Percentiles rank a stretch among this genome's conserved stretches.
Evolutionary conservation across 169 alveolate genomes (phyloP).

Genomic region (Plasmodium berghei): DNA sequence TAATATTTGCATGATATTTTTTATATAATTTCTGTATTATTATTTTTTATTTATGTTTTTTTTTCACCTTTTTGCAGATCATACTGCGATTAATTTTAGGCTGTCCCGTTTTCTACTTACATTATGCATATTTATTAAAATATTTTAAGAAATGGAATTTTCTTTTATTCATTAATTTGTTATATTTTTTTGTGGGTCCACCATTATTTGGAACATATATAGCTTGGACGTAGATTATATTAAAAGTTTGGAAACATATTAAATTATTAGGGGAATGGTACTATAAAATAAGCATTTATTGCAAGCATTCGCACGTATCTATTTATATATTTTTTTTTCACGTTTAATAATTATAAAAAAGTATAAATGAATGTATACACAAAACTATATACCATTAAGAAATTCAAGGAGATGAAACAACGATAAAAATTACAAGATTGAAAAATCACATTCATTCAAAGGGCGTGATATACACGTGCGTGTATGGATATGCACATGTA

Average conservation of each 20-base stretch:
- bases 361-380: too few relatives aligned
- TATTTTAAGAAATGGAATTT: slow-evolving; percentile 70
- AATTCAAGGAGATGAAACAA: too few relatives aligned
- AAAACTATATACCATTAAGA: too few relatives aligned
- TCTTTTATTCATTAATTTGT: slow-evolving; percentile 33
- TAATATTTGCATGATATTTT: neutral
- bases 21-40: neutral
- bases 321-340: too few relatives aligned
- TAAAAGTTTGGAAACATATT: neutral
- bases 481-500: too few relatives aligned
- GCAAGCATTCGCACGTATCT: too few relatives aligned
- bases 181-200: slow-evolving; percentile 71
- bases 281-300: too few relatives aligned
- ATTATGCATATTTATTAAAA: slow-evolving; percentile 61
- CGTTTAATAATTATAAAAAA: too few relatives aligned
- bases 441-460: too few relatives aligned
- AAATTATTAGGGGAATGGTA: too few relatives aligned
- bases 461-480: too few relatives aligned
- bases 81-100: slow-evolving; percentile 48
- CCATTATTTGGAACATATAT: slow-evolving; percentile 73
- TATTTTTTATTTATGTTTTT: slow-evolving; percentile 2
- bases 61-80: slow-evolving; percentile 41
- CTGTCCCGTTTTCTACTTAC: slow-evolving; percentile 49
- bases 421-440: too few relatives aligned
- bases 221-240: slow-evolving; percentile 56